Evolutionary conservation across 2,329 filamentous ascomycete genomes (phyloP), one percentile per base, ranked within the genome.

Genomic region (Arachnomyces sp.): DNA sequence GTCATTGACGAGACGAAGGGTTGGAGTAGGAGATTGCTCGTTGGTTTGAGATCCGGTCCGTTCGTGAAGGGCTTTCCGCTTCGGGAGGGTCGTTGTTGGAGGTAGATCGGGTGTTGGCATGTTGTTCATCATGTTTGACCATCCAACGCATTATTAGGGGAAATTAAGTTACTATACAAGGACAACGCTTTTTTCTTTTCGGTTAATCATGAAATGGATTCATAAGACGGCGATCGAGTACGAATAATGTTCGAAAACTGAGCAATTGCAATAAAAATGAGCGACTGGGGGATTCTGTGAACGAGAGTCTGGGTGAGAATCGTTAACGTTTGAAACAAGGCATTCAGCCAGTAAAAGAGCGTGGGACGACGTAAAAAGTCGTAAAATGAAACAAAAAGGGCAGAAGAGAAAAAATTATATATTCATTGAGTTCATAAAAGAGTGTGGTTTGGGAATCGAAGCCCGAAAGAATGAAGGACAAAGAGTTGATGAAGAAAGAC

Each of bases 21-120:
- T 62, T n/a, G 56, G 49, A n/a, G 56, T 45, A 4, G 56, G 56
- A 7, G 61, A 59, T 39, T 52, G 49, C 50, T 67, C 60, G 46
- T 72, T 71, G 33, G 59, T 60, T 41, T 70, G 63, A 20, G 68
- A 70, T 30, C 60, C 58, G 16, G 56, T 65, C 46, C 66, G 63
- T 54, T 71, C 67, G 54, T 68, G 64, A 38, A 71, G 61, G 42
- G 63, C 62, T 49, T 58, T 60, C 48, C 67, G 58, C 50, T 49
- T 56, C 28, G 64, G 59, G 36, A 64, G 59, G 31, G 55, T 48
- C 31, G 49, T 52, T 30, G 57, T 47, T 34, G 53, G 47, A 44
- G 48, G 49, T 42, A 49, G 46, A 41, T 49, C 46, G 31, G 56
- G 42, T 20, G 36, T 18, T 18, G 36, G 43, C 31, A 44, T 42